Evolutionary conservation across 140 eudicot species (phyloP).

Genomic region (Oenanthe javanica): DNA sequence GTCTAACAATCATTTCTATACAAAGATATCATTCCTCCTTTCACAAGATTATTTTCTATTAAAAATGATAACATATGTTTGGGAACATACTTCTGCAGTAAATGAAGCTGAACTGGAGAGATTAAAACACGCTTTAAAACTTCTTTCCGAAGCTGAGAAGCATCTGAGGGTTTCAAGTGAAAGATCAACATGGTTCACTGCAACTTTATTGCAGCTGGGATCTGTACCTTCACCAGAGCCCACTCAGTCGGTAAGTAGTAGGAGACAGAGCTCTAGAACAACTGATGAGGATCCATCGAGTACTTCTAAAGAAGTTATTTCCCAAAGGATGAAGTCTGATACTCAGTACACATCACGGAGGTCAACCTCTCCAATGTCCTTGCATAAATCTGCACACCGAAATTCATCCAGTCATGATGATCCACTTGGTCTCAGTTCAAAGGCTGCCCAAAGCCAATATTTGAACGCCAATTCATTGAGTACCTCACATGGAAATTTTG

Average conservation of each 20-base stretch:
- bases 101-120: conserved; percentile 70
- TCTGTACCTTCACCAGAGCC: conserved; percentile 55
- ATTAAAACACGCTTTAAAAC: conserved; percentile 71
- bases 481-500: conserved; percentile 31
- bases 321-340: conserved; percentile 39
- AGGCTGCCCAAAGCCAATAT: conserved; percentile 26
- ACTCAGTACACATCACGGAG: conserved; percentile 33
- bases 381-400: conserved; percentile 23
- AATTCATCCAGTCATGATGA: conserved; percentile 39
- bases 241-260: conserved; percentile 74
- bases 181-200: conserved; percentile 92
- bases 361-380: conserved; percentile 45
- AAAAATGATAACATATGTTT: neutral
- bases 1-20: neutral
- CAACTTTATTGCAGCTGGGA: conserved; percentile 84
- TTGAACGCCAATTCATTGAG: conserved; percentile 18
- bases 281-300: conserved; percentile 66
- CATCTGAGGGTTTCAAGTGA: conserved; percentile 88
- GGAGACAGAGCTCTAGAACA: conserved; percentile 68
- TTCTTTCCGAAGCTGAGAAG: conserved; percentile 91
- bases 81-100: conserved; percentile 35
- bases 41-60: conserved; percentile 7
- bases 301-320: conserved; percentile 45
- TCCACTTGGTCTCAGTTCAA: conserved; percentile 20
- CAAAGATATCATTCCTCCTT: neutral